Evolutionary conservation across 1,284 basidiomycete species (phyloP), one percentile per base, ranked within the genome.

Genomic region (Boletus holoroseus): DNA sequence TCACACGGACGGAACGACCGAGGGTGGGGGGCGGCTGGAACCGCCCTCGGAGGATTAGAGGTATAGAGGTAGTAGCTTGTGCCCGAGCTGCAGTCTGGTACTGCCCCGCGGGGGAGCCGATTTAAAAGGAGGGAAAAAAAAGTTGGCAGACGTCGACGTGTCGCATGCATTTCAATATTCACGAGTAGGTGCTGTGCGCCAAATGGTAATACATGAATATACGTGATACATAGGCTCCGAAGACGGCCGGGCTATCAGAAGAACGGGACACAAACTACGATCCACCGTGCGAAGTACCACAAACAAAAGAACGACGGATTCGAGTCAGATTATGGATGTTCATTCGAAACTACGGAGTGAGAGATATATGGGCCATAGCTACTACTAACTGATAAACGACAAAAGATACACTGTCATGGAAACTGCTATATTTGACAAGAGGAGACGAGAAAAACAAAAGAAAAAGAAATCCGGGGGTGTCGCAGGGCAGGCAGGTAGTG

Each of bases 321-420:
- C 11, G 34, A 15, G 22, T 28, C 34, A 22, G n/a, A 51, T 58
- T 46, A 44, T 39, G 37, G 27, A 22, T 49, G n/a, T 43, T 44
- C 49, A 42, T 54, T 47, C 36, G 34, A 47, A 35, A 32, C 24
- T 3, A 44, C 28, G 26, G 24, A 15, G 24, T 16, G 46, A 1
- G 45, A 42, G 28, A 54, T 30, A 20, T 39, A 55, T 7, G 15
- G 31, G 36, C 28, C 24, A 49, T 35, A 27, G 26, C 12, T 32
- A 44, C 34, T 41, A 35, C n/a, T 32, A 32, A 55, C 41, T 38
- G 35, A 31, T 34, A 49, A 35, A 37, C 40, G 47, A 36, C 22
- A 50, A 54, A 41, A 50, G 51, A 64, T 61, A 64, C 60, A 62
- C 39, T 57, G 55, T 48, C 42, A n/a, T 30, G 13, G 31, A 44